phyloP scores from a whole-genome alignment of 1,284 basidiomycete genomes.

The Tilletia horrida region DNA sequence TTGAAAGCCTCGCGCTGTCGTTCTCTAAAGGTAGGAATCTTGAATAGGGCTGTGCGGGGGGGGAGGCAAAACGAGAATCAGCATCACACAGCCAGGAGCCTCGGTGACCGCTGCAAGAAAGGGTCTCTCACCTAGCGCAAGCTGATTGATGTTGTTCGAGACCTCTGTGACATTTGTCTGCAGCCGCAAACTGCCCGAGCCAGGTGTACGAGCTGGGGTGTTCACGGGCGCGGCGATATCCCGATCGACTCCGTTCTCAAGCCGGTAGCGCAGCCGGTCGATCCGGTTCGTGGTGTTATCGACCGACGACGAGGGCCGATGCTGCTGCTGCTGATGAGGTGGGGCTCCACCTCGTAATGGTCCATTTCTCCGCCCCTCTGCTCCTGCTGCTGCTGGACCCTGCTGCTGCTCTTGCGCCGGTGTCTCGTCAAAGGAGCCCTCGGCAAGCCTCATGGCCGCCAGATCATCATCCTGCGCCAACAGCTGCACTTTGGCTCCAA shows the following conservation, averaged over 20 bases:
- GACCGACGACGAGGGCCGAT: background rate
- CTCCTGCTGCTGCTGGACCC: background rate
- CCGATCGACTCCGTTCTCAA: constrained; percentile 10
- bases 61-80: background rate
- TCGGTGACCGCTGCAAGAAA: background rate
- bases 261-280: constrained; percentile 9
- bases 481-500: background rate
- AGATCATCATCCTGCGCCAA: constrained; percentile 12
- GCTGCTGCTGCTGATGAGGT: background rate
- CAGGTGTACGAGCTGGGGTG: background rate
- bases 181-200: background rate
- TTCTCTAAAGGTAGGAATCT: constrained; percentile 12
- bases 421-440: background rate
- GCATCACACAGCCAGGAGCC: no score
- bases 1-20: constrained; percentile 15
- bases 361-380: background rate
- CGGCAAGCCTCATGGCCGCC: constrained; percentile 1
- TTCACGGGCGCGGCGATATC: background rate
- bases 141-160: constrained; percentile 10
- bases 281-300: constrained; percentile 13
- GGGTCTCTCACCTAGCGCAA: background rate
- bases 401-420: background rate
- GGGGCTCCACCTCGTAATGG: background rate
- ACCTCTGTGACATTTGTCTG: constrained; percentile 10
- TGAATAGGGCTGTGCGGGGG: background rate